Conservation (phyloP, 2,329 filamentous ascomycete genomes). For the Trichoderma atrobrunneum region DNA sequence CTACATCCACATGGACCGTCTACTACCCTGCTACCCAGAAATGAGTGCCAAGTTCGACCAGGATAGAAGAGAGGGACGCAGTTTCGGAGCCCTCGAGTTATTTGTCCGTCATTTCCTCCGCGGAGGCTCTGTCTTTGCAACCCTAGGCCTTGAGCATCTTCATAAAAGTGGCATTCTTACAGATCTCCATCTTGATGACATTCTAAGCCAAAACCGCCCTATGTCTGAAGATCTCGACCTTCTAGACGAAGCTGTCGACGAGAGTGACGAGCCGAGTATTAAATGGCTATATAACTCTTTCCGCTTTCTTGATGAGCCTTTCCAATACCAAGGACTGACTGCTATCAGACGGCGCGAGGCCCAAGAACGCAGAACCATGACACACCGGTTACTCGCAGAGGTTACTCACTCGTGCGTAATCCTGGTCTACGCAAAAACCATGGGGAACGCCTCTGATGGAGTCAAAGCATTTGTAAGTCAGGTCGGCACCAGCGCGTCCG, state of each 20-base stretch:
- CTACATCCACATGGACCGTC: no score
- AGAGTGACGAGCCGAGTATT: not conserved
- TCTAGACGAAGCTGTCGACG: not conserved
- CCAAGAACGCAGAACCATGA: not conserved
- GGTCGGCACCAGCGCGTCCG: not conserved
- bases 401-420: not conserved
- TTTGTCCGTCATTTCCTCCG: not conserved
- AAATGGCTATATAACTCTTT: not conserved
- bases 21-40: not conserved
- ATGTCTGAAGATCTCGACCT: not conserved
- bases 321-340: not conserved
- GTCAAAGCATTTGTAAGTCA: not conserved
- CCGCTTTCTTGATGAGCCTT: not conserved
- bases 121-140: not conserved
- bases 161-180: not conserved
- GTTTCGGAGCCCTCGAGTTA: not conserved
- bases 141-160: not conserved
- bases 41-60: not conserved
- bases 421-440: not conserved
- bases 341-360: not conserved
- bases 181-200: not conserved
- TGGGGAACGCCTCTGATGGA: not conserved
- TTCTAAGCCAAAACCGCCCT: not conserved
- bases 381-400: not conserved
- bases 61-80: not conserved